These are phyloP conservation scores for Aspergillus cejpii DNA, from an alignment of 2,329 filamentous ascomycete genomes.

Conservation along the genomic window DNA sequence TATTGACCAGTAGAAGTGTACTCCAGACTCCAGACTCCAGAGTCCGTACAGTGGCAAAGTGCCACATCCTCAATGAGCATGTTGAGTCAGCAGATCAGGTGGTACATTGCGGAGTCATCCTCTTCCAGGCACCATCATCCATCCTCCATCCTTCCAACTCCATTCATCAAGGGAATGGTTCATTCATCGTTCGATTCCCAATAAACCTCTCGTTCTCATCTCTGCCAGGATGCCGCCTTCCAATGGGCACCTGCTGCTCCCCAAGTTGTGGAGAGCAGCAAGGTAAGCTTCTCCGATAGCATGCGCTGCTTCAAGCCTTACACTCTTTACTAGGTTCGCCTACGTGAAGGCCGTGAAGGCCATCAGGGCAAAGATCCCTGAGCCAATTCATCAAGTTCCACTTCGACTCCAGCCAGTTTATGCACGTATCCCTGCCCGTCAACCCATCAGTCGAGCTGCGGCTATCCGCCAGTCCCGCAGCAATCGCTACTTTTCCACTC, in stretches of 20 bases:
- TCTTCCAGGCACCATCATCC: conserved; percentile 11
- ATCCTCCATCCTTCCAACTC: conserved; percentile 9
- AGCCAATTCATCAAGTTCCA: conserved; percentile 33
- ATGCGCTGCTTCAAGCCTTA: conserved; percentile 18
- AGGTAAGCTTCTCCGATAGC: conserved; percentile 31
- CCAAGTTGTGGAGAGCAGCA: conserved; percentile 45
- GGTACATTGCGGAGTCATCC: conserved; percentile 28
- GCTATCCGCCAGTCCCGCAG: conserved; percentile 58
- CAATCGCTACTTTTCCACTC: conserved; percentile 55
- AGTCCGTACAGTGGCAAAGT: neutral
- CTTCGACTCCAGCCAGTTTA: conserved; percentile 55
- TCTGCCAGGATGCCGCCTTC: conserved; percentile 41
- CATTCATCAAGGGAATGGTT: conserved; percentile 13
- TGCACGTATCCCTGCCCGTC: conserved; percentile 50
- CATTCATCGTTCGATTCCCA: conserved; percentile 12
- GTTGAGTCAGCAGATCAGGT: conserved; percentile 17
- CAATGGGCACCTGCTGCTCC: conserved; percentile 46
- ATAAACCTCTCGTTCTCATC: conserved; percentile 2
- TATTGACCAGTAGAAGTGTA: too few species aligned
- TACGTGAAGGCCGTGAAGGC: conserved; percentile 43
- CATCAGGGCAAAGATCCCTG: conserved; percentile 39
- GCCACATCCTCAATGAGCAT: conserved; percentile 4
- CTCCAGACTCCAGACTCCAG: too few species aligned
- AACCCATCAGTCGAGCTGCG: conserved; percentile 56
- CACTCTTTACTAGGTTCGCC: conserved; percentile 36